Percentiles rank a stretch among this genome's conserved stretches.
phyloP scores from a whole-genome alignment of 2,329 filamentous ascomycete species.

The Westerdykella sp. region DNA sequence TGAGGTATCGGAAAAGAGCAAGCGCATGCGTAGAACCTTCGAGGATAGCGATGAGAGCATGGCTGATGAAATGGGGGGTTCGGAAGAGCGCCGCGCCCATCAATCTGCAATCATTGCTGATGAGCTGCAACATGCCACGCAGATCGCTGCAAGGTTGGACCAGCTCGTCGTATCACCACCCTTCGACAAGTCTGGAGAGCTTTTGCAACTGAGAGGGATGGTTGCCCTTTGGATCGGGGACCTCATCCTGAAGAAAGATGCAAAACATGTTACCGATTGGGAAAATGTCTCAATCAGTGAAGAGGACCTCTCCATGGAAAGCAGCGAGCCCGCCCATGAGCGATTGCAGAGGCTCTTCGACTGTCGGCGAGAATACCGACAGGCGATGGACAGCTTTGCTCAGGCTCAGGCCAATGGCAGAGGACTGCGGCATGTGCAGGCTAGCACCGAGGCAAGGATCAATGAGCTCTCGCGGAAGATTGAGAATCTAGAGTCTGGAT shows the following conservation, averaged over 20 bases:
- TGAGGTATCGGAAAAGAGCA: conserved; percentile 56
- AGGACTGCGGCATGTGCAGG: conserved; percentile 10
- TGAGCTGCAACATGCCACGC: conserved; percentile 55
- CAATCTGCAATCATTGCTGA: conserved; percentile 39
- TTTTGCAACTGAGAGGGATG: conserved; percentile 68
- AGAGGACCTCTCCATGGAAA: not conserved
- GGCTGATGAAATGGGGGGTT: conserved; percentile 10
- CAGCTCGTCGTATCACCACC: conserved; percentile 62
- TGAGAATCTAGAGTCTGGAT: not conserved
- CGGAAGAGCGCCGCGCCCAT: conserved; percentile 14
- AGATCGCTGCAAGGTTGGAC: conserved; percentile 65
- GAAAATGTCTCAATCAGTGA: conserved; percentile 5
- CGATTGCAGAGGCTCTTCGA: conserved; percentile 10
- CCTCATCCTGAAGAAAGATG: conserved; percentile 43
- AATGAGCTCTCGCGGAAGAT: conserved; percentile 14
- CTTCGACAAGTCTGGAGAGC: conserved; percentile 59
- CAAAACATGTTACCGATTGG: conserved; percentile 12
- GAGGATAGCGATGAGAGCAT: not conserved
- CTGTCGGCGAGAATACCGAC: conserved; percentile 17
- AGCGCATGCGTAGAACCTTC: conserved; percentile 34
- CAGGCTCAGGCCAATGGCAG: conserved; percentile 20
- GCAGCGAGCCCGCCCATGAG: conserved; percentile 5
- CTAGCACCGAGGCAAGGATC: conserved; percentile 15
- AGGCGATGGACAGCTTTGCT: conserved; percentile 17
- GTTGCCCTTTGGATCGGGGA: conserved; percentile 70